These are phyloP conservation scores for Ogataea saltuana DNA, from an alignment of 805 yeast genomes.

Conservation along the genomic window DNA sequence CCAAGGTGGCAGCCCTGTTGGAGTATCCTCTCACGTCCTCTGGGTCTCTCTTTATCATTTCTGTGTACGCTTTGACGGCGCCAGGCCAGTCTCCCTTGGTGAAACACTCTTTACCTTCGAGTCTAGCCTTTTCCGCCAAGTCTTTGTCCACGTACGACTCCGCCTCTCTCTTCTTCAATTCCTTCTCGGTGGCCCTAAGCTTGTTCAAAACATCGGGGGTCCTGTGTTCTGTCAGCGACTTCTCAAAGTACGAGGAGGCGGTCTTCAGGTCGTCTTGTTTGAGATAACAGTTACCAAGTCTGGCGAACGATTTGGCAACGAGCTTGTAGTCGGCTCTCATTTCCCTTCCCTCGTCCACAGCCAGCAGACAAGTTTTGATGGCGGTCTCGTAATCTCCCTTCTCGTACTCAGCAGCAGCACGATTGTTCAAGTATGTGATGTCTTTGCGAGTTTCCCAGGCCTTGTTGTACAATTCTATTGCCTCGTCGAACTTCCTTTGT, in stretches of 20 bases:
- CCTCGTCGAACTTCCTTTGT: conserved; percentile 85
- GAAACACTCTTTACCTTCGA: conserved; percentile 87
- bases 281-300: conserved; percentile 80
- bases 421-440: conserved; percentile 90
- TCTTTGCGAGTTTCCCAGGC: conserved; percentile 85
- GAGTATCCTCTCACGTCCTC: conserved; percentile 95
- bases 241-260: conserved; percentile 81
- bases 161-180: conserved; percentile 74
- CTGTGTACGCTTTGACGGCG: conserved; percentile 92
- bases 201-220: conserved; percentile 90
- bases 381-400: conserved; percentile 89
- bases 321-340: conserved; percentile 87
- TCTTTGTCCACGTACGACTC: conserved; percentile 82
- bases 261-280: conserved; percentile 70
- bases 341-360: conserved; percentile 89
- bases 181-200: conserved; percentile 84
- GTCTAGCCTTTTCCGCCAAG: conserved; percentile 93
- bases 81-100: conserved; percentile 94
- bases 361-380: conserved; percentile 74
- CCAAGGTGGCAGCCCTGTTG: conserved; percentile 95
- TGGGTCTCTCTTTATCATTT: conserved; percentile 97
- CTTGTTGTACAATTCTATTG: conserved; percentile 78
- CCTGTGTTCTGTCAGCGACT: conserved; percentile 94
- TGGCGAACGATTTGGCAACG: conserved; percentile 89
- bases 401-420: conserved; percentile 97